phyloP scores from a whole-genome alignment of 352 stramenopile species.

The Achlya hypogyna region DNA sequence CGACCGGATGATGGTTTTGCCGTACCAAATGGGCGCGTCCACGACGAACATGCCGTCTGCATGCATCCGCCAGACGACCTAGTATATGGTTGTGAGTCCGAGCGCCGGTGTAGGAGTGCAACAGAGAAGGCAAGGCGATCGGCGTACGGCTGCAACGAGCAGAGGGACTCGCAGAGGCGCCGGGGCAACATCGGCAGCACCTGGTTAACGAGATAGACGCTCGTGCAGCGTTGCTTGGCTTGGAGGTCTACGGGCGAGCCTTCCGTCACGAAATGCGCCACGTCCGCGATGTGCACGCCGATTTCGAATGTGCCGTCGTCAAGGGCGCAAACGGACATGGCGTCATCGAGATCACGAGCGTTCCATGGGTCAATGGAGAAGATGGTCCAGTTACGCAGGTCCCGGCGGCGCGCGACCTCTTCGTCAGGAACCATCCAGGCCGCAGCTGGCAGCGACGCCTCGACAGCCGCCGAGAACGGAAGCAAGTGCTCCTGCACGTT shows the following conservation, averaged over 20 bases:
- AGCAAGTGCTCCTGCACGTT: constrained; percentile 64
- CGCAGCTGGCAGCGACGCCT: constrained; percentile 57
- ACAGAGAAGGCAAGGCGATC: constrained; percentile 91
- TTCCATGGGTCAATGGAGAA: constrained; percentile 98
- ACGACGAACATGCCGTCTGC: constrained; percentile 87
- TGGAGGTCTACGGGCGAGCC: constrained; percentile 90
- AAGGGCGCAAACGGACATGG: constrained; percentile 84
- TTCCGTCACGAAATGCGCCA: constrained; percentile 92
- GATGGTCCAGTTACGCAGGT: constrained; percentile 88
- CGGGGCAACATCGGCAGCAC: constrained; percentile 95
- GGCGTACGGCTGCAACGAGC: constrained; percentile 94
- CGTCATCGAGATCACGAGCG: constrained; percentile 95
- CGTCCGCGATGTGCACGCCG: constrained; percentile 98
- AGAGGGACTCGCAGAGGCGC: constrained; percentile 94
- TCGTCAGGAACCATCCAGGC: constrained; percentile 68
- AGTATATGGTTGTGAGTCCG: not conserved
- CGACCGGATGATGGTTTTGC: constrained; percentile 96
- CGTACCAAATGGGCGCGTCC: constrained; percentile 91
- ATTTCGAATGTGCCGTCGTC: constrained; percentile 72
- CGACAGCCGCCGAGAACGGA: constrained; percentile 57
- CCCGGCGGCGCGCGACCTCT: constrained; percentile 76
- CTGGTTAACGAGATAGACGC: constrained; percentile 94
- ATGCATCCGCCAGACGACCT: constrained; percentile 95
- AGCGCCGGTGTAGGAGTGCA: not conserved
- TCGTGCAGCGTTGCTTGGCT: constrained; percentile 88